Base-by-base conservation (phyloP, 352 stramenopile species). In the Phytophthora palmivora region DNA sequence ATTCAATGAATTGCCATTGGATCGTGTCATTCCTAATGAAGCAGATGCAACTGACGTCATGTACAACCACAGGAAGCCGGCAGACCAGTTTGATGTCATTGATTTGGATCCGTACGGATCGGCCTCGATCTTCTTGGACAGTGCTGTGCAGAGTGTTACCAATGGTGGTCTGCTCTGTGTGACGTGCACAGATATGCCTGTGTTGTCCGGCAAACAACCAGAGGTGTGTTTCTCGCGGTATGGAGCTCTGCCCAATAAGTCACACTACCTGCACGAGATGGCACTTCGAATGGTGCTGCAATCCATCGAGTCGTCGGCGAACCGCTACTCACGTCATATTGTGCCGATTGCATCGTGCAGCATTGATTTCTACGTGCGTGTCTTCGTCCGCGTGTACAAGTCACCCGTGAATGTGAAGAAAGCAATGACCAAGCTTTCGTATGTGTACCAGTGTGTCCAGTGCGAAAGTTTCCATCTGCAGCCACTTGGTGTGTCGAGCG, bases 81-180 rank as follows among this genome's bases (percentile, higher is more conserved):
- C 76, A 9, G 82, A 97, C 44, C 94, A 98, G 60, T 99, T 98
- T 66, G 98, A 99, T 74, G 98, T 99, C 33, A 98, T 99, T 73
- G 98, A 99, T 70, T 74, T 99, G 22, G 98, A 99, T 76, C 98
- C 98, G 34, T 99, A 99, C 72, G 98, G 98, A 30, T 98, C 93
- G 15, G 96, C 97, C 14, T 97, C 97, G 19, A 98, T 98, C 28
- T 99, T 99, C 77, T 73, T 99, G 33, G 98, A 99, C 76, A 89
- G 89, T 8, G 97, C 97, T 0, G 92, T 99, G 19, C 97, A 84
- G 71, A 90, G 88, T 39, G 87, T 99, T 4, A 67, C 79, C 30
- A 95, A 98, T 70, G 98, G 98, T 47, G 98, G 98, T 34, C 74
- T 99, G 37, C 73, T 99, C 28, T 99, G 96, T 71, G 88, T 99